Evolutionary conservation across 768 basidiomycete genomes (phyloP), one percentile per base, ranked within the genome.

Genomic region (Brasilioporus rufonigricans): DNA sequence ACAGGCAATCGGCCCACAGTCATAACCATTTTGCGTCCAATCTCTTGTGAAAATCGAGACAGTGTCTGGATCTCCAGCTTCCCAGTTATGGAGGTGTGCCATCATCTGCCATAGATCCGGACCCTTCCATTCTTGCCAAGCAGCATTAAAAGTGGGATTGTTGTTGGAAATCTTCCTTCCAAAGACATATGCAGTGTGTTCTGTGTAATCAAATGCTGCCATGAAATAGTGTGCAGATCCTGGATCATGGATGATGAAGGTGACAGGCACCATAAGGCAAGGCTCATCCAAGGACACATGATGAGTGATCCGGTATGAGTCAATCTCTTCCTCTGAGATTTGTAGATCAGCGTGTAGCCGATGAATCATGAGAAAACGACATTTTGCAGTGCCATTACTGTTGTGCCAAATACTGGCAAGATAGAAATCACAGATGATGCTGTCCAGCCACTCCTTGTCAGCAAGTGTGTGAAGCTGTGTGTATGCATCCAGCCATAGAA

Each of bases 401-500:
- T 40, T 40, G 35, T 58, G 53, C 53, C 53, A 58, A 10, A 55
- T n/a, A 4, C 38, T 41, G 1, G 53, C 5, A 1, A 58, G 53
- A 14, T 55, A 41, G 4, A 58, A 58, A 32, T 58, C 44, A 13
- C 21, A n/a, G 3, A 55, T 14, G 1, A 31, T 23, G 21, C 53
- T 58, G 0, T 57, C 43, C 5, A 57, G 35, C 52, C 52, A 57
- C 9, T 6, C 2, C 18, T 16, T 33, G 9, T 57, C 13, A 0
- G 5, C 24, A 2, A 57, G 39, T 0, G 47, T 27, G 4, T 19
- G 3, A 1, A 57, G 52, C 1, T 44, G 52, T 5, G 8, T n/a
- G 7, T 57, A 57, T 39, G 56, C 51, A 27, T 24, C 13, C 21
- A 54, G 18, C 56, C 56, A 57, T 8, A 57, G 24, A 8, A 39